Evolutionary conservation across 306 rosid species (phyloP).

Genomic region (Mimosa bimucronata): DNA sequence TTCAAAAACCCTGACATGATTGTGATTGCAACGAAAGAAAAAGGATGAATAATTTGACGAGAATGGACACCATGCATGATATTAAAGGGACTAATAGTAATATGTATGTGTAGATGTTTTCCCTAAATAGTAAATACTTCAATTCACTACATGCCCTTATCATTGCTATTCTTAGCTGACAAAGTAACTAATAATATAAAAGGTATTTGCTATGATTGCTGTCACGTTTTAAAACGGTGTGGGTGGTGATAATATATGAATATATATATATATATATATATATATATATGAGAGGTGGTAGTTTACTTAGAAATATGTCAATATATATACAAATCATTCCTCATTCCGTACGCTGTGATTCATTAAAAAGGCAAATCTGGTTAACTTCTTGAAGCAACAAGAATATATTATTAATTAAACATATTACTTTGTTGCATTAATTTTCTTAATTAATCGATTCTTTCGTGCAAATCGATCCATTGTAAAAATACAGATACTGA

Average conservation of each 20-base stretch:
- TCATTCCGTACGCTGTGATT: conserved; percentile 46
- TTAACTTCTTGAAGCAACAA: conserved; percentile 11
- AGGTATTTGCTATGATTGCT: conserved; percentile 13
- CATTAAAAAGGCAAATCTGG: conserved; percentile 14
- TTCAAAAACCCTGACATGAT: background rate
- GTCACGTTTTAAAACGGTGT: conserved; percentile 15
- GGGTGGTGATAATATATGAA: background rate
- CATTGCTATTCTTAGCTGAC: conserved; percentile 27
- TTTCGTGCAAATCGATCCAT: background rate
- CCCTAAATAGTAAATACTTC: too few relatives aligned
- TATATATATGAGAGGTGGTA: background rate
- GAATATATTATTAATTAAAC: background rate
- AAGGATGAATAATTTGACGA: background rate
- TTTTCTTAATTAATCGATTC: background rate
- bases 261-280: background rate
- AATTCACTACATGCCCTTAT: conserved; percentile 29
- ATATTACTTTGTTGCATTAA: background rate
- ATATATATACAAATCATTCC: conserved; percentile 19
- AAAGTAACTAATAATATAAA: background rate
- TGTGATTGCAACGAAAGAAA: background rate
- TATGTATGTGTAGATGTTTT: too few relatives aligned
- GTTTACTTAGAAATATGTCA: conserved; percentile 46
- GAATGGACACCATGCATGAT: background rate
- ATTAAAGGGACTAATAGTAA: background rate
- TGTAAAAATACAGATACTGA: background rate